phyloP scores from a whole-genome alignment of 148 eudicot species.

The Rhododendron mucronatum region DNA sequence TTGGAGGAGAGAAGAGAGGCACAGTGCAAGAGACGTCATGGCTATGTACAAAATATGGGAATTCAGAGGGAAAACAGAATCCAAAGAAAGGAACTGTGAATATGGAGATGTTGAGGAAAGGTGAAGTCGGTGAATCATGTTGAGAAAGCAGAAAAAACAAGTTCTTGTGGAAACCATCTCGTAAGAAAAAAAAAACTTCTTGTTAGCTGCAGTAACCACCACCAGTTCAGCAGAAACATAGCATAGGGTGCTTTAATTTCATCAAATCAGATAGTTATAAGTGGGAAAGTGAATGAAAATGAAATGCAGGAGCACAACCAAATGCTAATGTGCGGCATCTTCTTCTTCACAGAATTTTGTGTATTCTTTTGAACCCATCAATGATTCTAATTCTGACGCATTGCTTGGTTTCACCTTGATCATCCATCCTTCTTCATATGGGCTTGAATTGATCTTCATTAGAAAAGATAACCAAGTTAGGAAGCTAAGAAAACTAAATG shows the following conservation, averaged over 20 bases:
- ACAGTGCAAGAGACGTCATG: background rate
- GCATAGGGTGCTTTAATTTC: background rate
- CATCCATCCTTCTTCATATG: constrained; percentile 98
- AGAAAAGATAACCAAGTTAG: background rate
- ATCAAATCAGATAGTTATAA: background rate
- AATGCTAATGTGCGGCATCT: constrained; percentile 45
- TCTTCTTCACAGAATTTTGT: constrained; percentile 75
- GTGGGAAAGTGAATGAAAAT: background rate
- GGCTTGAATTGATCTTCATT: constrained; percentile 77
- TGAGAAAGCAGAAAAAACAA: background rate
- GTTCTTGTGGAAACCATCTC: background rate
- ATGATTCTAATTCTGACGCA: constrained; percentile 63
- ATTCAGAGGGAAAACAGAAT: background rate
- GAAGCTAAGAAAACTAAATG: background rate
- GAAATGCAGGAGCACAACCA: background rate
- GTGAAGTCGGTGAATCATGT: background rate
- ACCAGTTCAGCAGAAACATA: background rate
- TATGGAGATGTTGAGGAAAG: background rate
- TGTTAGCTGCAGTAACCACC: background rate
- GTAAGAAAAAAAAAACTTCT: background rate
- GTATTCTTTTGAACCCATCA: constrained; percentile 73
- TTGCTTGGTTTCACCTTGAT: constrained; percentile 87
- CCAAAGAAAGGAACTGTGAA: background rate
- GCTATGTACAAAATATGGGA: background rate
- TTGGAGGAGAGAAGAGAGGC: background rate